Evolutionary conservation across 208 protist species (phyloP).

Genomic region (Wallacemonas sp.): DNA sequence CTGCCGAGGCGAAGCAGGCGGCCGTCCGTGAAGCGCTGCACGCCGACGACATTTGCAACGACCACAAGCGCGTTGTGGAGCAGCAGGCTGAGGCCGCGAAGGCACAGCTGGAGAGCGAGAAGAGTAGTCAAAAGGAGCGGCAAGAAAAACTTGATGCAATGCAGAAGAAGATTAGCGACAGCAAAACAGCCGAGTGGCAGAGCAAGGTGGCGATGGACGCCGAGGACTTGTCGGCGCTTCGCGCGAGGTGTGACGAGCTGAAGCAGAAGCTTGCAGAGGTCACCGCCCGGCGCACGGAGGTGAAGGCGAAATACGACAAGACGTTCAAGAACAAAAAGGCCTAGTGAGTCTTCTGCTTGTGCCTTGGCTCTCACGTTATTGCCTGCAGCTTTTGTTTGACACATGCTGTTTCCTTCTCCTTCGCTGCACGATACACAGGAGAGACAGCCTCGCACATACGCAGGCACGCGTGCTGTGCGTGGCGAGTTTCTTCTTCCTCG

Average conservation of each 20-base stretch:
- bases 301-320: slow-evolving; percentile 35
- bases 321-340: slow-evolving; percentile 40
- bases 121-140: slow-evolving; percentile 14
- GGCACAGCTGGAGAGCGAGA: slow-evolving; percentile 11
- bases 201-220: slow-evolving; percentile 21
- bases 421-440: slow-evolving; percentile 16
- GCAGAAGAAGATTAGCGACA: slow-evolving; percentile 32
- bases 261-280: slow-evolving; percentile 11
- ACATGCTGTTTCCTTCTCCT: no score
- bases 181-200: slow-evolving; percentile 25
- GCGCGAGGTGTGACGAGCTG: slow-evolving; percentile 36
- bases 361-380: no score
- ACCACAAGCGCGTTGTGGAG: slow-evolving; percentile 16
- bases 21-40: slow-evolving; percentile 28
- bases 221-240: slow-evolving; percentile 32
- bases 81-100: slow-evolving; percentile 13
- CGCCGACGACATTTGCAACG: slow-evolving; percentile 26
- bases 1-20: slow-evolving; percentile 25
- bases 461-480: no score
- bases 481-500: no score
- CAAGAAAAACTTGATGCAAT: slow-evolving; percentile 33
- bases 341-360: no score
- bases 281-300: background rate
- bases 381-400: no score
- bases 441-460: no score